A percentile compares a stretch with the other conserved stretches of the same genome.
These are phyloP conservation scores for Penicillium canariense DNA, from an alignment of 495 filamentous ascomycete species.

Conservation along the genomic window DNA sequence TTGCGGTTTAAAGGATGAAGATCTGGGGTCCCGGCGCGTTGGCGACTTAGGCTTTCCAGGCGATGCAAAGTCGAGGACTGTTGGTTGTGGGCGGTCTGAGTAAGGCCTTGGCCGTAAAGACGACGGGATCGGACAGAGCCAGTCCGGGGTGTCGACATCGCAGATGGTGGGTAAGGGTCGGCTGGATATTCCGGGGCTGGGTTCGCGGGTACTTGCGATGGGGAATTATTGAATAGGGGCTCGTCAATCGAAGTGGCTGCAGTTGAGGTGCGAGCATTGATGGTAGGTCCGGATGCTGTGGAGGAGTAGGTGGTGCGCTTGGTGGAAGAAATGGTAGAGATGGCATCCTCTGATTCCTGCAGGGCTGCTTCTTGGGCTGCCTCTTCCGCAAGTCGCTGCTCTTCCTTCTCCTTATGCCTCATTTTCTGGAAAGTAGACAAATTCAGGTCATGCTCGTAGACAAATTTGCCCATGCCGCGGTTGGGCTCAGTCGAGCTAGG, in stretches of 20 bases:
- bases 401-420: conserved; percentile 57
- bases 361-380: conserved; percentile 17
- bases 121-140: conserved; percentile 63
- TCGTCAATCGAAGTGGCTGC: conserved; percentile 92
- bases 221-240: conserved; percentile 54
- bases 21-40: conserved; percentile 42
- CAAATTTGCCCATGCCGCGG: conserved; percentile 58
- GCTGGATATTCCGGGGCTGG: conserved; percentile 19
- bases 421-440: conserved; percentile 76
- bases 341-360: conserved; percentile 55
- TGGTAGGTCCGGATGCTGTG: conserved; percentile 69
- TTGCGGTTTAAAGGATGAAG: conserved; percentile 35
- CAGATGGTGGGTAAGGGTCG: conserved; percentile 16
- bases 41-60: conserved; percentile 69
- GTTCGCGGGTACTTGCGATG: conserved; percentile 16
- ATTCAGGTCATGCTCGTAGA: conserved; percentile 85
- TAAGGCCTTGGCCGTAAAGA: conserved; percentile 82
- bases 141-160: conserved; percentile 41
- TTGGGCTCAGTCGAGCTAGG: conserved; percentile 15
- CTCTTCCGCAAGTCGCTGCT: conserved; percentile 41
- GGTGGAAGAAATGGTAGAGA: conserved; percentile 62
- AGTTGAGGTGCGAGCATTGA: conserved; percentile 72
- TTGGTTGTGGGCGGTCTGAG: conserved; percentile 76
- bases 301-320: conserved; percentile 87
- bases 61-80: conserved; percentile 73